A percentile compares a stretch with the other conserved stretches of the same genome.
These are phyloP conservation scores for Suillus brevipes DNA, from an alignment of 768 basidiomycete species.

Conservation along the genomic window DNA sequence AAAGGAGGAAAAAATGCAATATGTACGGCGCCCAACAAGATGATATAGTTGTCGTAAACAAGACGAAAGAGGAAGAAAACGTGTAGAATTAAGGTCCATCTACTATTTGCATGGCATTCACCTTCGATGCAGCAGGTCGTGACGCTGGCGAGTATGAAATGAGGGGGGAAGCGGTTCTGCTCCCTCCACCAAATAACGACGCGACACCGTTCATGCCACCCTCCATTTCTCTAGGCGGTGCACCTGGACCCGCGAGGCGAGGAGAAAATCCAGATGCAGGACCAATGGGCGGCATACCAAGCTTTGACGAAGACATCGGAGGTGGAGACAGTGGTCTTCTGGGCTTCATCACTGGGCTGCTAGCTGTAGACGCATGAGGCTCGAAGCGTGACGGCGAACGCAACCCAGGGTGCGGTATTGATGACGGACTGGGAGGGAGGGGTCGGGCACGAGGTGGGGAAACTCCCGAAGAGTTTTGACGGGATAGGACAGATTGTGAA, in stretches of 20 bases:
- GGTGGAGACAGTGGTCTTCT: constrained; percentile 20
- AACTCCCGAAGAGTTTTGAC: constrained; percentile 14
- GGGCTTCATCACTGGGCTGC: constrained; percentile 4
- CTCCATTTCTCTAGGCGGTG: constrained; percentile 19
- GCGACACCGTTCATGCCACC: constrained; percentile 4
- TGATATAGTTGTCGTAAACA: constrained; percentile 5
- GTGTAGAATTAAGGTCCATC: constrained; percentile 1
- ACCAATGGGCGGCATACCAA: constrained; percentile 24
- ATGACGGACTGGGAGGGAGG: constrained; percentile 23
- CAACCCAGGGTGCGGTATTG: constrained; percentile 4
- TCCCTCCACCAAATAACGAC: background rate
- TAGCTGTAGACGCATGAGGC: background rate
- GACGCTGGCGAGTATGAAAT: constrained; percentile 1
- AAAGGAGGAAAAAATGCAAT: background rate
- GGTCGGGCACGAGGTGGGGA: constrained; percentile 41
- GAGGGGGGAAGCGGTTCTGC: constrained; percentile 4
- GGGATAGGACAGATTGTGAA: constrained; percentile 10
- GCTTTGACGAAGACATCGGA: constrained; percentile 23
- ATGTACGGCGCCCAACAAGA: background rate
- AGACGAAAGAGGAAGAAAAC: background rate
- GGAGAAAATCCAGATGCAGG: constrained; percentile 23
- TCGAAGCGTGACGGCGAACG: constrained; percentile 6
- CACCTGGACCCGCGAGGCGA: constrained; percentile 31
- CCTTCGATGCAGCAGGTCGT: constrained; percentile 4
- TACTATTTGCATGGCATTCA: constrained; percentile 6